Conservation (phyloP, 768 basidiomycete species). For the Lactifluus hygrophoroides region DNA sequence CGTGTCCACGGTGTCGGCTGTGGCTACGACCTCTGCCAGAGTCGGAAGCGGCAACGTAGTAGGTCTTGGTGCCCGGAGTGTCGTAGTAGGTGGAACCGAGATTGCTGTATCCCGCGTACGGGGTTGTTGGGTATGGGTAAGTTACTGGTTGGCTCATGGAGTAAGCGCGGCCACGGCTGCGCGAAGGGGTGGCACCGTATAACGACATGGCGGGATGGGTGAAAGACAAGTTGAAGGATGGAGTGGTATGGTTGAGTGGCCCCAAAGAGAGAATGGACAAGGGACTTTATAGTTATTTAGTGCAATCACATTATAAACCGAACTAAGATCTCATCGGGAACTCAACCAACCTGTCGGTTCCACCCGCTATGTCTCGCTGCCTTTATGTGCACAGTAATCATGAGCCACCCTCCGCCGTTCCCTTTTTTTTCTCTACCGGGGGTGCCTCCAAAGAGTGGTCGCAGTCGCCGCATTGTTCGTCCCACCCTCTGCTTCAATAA, state of each 20-base stretch:
- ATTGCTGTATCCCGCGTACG: slow-evolving; percentile 19
- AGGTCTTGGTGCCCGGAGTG: slow-evolving; percentile 1
- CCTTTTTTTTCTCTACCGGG: neutral
- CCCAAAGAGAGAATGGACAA: neutral
- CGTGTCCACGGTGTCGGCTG: slow-evolving; percentile 16
- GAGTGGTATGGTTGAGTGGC: slow-evolving; percentile 4
- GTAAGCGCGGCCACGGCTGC: slow-evolving; percentile 20
- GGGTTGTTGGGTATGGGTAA: slow-evolving; percentile 21
- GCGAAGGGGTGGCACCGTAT: slow-evolving; percentile 25
- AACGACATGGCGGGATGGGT: slow-evolving; percentile 17
- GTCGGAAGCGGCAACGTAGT: slow-evolving; percentile 19
- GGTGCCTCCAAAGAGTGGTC: neutral
- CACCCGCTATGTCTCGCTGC: neutral
- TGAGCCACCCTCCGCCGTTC: neutral
- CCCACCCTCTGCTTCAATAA: neutral
- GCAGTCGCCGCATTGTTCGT: neutral
- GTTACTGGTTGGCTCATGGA: slow-evolving; percentile 15
- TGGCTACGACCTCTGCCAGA: slow-evolving; percentile 19
- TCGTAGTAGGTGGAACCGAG: slow-evolving; percentile 10
- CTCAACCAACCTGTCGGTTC: neutral
- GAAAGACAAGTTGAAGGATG: slow-evolving; percentile 1
- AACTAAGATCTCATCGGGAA: neutral
- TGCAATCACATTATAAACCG: neutral
- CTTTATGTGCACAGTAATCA: neutral
- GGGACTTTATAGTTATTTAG: neutral